These are phyloP conservation scores for Prunus persica DNA, from an alignment of 306 rosid species.

Conservation along the genomic window Prunus_persica_NCBIv2 NC_034012.1:1736001-1736500, in stretches of 20 bases:
- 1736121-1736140: background rate
- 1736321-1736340: slow-evolving; percentile 1
- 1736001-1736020: slow-evolving; percentile 71
- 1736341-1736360: background rate
- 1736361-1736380: background rate
- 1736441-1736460: background rate
- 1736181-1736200: slow-evolving; percentile 18
- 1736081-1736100: background rate
- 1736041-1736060: background rate
- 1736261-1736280: slow-evolving; percentile 86
- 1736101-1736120: background rate
- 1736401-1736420: background rate
- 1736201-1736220: slow-evolving; percentile 40
- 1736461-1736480: background rate
- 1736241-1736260: slow-evolving; percentile 97
- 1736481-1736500: slow-evolving; percentile 3
- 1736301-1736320: slow-evolving; percentile 51
- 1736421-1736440: background rate
- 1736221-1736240: slow-evolving; percentile 95
- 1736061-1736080: background rate
- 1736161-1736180: slow-evolving; percentile 14
- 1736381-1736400: background rate
- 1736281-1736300: slow-evolving; percentile 86
- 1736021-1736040: background rate
- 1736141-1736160: background rate